phyloP scores from a whole-genome alignment of 352 stramenopile genomes.

The Globisporangium megalacanthum region DNA sequence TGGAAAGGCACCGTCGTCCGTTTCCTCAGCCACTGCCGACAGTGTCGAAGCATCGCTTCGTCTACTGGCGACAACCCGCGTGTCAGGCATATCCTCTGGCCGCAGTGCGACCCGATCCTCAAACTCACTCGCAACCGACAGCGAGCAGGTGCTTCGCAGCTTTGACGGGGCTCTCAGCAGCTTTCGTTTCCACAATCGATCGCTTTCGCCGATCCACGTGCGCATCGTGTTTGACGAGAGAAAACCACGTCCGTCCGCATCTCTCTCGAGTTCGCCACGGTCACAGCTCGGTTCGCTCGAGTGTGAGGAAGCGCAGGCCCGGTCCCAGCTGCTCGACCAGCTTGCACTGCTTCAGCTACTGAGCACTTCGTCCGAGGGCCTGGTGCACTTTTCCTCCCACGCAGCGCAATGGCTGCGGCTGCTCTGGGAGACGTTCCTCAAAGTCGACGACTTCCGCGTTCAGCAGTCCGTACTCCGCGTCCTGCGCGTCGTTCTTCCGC shows the following conservation, averaged over 20 bases:
- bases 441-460: conserved; percentile 36
- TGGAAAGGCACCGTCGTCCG: conserved; percentile 19
- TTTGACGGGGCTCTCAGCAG: conserved; percentile 85
- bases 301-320: background rate
- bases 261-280: background rate
- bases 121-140: background rate
- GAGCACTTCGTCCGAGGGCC: conserved; percentile 43
- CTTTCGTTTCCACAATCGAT: conserved; percentile 87
- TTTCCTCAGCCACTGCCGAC: background rate
- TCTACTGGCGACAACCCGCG: conserved; percentile 1
- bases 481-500: conserved; percentile 30
- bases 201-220: conserved; percentile 90
- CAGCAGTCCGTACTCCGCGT: conserved; percentile 67
- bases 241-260: conserved; percentile 13
- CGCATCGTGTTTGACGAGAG: conserved; percentile 87
- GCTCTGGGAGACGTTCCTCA: conserved; percentile 42
- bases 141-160: conserved; percentile 11
- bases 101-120: background rate
- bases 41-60: background rate
- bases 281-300: background rate
- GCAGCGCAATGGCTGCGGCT: conserved; percentile 46
- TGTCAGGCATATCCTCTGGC: background rate
- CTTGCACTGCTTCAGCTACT: conserved; percentile 39
- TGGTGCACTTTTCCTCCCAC: conserved; percentile 28
- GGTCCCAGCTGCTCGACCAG: conserved; percentile 20